Conservation (phyloP, 345 rosid species). For the Fremontodendron californicum region DNA sequence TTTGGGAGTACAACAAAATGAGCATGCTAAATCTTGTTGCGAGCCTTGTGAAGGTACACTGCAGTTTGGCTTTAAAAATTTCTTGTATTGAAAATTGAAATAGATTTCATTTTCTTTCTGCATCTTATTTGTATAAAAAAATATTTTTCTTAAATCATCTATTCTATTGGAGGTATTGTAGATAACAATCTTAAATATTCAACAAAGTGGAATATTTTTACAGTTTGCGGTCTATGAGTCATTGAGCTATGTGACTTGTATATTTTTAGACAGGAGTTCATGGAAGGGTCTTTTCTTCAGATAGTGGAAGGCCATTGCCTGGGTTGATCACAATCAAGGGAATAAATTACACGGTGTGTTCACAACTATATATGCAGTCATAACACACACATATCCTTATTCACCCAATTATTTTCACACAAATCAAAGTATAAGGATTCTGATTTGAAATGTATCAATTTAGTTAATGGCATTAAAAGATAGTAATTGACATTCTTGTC, state of each 20-base stretch:
- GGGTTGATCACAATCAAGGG: conserved; percentile 59
- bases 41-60: conserved; percentile 65
- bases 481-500: background rate
- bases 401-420: background rate
- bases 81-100: background rate
- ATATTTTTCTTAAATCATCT: conserved; percentile 2
- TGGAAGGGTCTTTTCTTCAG: conserved; percentile 81
- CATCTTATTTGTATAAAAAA: background rate
- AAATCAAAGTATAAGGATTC: background rate
- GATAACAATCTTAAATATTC: background rate
- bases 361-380: background rate
- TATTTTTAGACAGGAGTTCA: conserved; percentile 74
- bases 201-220: background rate
- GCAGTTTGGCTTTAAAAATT: background rate
- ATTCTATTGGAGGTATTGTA: background rate
- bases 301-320: conserved; percentile 72
- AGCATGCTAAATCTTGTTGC: conserved; percentile 92
- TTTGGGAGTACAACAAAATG: conserved; percentile 86
- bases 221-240: background rate
- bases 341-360: conserved; percentile 70
- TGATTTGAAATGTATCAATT: conserved; percentile 9
- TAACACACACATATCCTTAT: background rate
- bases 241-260: conserved; percentile 13
- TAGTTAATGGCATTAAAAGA: background rate
- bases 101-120: conserved; percentile 5